Conservation (phyloP, 2,329 filamentous ascomycete genomes). For the Aureobasidium mangrovei region DNA sequence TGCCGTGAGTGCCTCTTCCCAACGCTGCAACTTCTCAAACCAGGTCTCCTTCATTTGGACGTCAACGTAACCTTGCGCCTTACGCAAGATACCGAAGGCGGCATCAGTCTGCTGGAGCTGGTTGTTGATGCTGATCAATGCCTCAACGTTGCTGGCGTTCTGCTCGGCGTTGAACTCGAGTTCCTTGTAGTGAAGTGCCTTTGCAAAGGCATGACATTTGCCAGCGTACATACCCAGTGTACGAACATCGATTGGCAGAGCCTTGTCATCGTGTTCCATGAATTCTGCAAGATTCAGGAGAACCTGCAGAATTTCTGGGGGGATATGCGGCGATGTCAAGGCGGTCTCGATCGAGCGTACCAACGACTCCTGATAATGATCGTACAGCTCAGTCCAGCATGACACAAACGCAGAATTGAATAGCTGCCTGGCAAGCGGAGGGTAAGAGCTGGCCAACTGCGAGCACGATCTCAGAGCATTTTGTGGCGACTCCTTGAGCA, state of each 20-base stretch:
- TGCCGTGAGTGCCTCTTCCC: conserved; percentile 91
- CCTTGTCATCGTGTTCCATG: conserved; percentile 99
- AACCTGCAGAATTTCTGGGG: conserved; percentile 88
- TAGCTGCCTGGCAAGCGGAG: conserved; percentile 80
- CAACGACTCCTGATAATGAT: conserved; percentile 93
- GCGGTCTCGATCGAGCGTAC: conserved; percentile 93
- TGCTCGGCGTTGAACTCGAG: conserved; percentile 97
- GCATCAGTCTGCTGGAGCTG: conserved; percentile 98
- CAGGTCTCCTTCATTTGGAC: conserved; percentile 96
- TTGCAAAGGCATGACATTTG: conserved; percentile 95
- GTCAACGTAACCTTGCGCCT: conserved; percentile 91
- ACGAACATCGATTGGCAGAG: conserved; percentile 91
- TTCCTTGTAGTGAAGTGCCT: conserved; percentile 97
- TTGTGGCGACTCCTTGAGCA: conserved; percentile 91
- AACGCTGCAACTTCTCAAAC: conserved; percentile 97
- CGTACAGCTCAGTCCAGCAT: conserved; percentile 96
- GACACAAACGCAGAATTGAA: conserved; percentile 99
- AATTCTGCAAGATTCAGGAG: conserved; percentile 95
- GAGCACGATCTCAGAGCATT: conserved; percentile 91
- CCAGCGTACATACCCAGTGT: conserved; percentile 90
- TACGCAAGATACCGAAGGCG: conserved; percentile 92
- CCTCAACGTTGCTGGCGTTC: conserved; percentile 89
- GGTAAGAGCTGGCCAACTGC: conserved; percentile 80
- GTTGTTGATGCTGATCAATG: conserved; percentile 98
- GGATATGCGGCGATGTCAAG: conserved; percentile 89